Base-by-base conservation (phyloP, 768 basidiomycete genomes). In the Macrolepiota dolichaula region DNA sequence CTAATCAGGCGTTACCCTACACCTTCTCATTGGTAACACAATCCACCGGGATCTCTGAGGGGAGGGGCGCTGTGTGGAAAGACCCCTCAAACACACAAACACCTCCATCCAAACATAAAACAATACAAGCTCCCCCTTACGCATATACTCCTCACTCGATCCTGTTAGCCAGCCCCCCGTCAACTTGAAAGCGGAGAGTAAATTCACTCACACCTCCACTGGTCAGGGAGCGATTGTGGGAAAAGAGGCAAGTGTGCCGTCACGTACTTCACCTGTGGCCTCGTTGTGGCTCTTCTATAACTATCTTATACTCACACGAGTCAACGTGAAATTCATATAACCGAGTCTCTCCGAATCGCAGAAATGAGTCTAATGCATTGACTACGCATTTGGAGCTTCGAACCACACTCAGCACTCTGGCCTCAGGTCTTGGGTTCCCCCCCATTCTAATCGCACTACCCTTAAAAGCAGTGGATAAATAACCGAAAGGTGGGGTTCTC, bases 61-160 rank as follows among this genome's bases (percentile, higher is more conserved):
- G n/a, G n/a, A n/a, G n/a, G n/a, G n/a, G n/a, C n/a, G n/a, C 32
- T 19, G n/a, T 57, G 55, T 22, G 44, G 46, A 57, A 57, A 40
- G 35, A 49, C 46, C 55, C 55, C 55, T n/a, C 19, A 57, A 57
- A 57, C 55, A 22, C 55, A 57, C 47, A 42, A 17, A n/a, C 40
- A 38, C 40, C 17, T 25, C 46, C 29, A 44, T 27, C 42, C 19
- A 24, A 36, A 53, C 22, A 35, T n/a, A n/a, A n/a, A n/a, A n/a
- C n/a, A n/a, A n/a, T n/a, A n/a, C n/a, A n/a, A n/a, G n/a, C n/a
- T n/a, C n/a, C n/a, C n/a, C n/a, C n/a, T n/a, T n/a, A n/a, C n/a
- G n/a, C n/a, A n/a, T n/a, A n/a, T n/a, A 25, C 11, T 42, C 27
- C 50, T 32, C 29, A 32, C 35, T 46, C 53, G 51, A 53, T 60